Percentiles rank a stretch among this genome's conserved stretches.
phyloP scores from a whole-genome alignment of 2,329 filamentous ascomycete genomes.

The Cytospora piceae region DNA sequence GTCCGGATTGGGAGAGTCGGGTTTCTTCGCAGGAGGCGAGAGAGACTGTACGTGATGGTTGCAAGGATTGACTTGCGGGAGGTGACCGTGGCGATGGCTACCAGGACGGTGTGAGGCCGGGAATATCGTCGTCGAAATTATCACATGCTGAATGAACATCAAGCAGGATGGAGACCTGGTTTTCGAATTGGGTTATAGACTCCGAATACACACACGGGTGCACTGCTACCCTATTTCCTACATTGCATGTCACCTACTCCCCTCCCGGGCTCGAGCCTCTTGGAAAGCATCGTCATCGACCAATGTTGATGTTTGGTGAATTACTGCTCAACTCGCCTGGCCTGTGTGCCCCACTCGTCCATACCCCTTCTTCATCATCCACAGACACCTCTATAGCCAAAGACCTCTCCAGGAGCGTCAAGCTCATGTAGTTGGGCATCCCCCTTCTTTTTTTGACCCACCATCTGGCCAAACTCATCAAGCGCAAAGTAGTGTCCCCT shows the following conservation, averaged over 20 bases:
- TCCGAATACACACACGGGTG: slow-evolving; percentile 4
- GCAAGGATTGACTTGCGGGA: not conserved
- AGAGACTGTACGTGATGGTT: not conserved
- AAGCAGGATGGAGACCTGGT: not conserved
- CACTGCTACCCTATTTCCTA: slow-evolving; percentile 10
- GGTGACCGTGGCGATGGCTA: not conserved
- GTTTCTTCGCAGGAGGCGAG: not conserved
- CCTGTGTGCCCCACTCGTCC: not conserved
- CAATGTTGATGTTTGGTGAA: not conserved
- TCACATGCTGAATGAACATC: not conserved
- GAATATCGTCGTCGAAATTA: not conserved
- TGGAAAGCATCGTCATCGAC: not conserved
- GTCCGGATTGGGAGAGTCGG: not conserved
- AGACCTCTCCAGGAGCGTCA: slow-evolving; percentile 24
- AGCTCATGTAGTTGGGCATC: not conserved
- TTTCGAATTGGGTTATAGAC: not conserved
- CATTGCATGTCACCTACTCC: not conserved
- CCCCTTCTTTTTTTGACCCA: not conserved
- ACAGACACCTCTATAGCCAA: not conserved
- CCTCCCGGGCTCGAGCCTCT: slow-evolving; percentile 1
- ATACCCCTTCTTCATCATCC: not conserved
- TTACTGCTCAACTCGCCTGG: not conserved
- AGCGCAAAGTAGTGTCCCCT: not conserved
- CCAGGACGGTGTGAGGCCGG: not conserved
- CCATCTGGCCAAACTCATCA: not conserved